Percentiles rank a stretch among this genome's conserved stretches.
phyloP scores from a whole-genome alignment of 768 basidiomycete species.

The Strobilomyces confusus region DNA sequence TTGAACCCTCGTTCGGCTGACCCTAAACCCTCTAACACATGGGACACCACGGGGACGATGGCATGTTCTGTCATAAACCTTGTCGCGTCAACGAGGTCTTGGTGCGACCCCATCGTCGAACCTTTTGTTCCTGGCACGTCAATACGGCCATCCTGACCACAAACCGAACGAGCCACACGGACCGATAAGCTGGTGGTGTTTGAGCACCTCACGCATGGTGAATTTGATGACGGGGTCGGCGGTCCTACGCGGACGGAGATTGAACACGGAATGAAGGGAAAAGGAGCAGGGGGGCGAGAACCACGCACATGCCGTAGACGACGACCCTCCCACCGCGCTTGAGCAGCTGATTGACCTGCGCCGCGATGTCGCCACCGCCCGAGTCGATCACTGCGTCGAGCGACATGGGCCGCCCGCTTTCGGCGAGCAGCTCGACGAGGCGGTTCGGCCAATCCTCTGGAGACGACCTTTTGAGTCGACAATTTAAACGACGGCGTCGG shows the following conservation, averaged over 20 bases:
- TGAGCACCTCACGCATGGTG: slow-evolving; percentile 76
- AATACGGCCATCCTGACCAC: slow-evolving; percentile 5
- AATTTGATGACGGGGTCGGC: slow-evolving; percentile 54
- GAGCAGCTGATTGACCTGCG: slow-evolving; percentile 44
- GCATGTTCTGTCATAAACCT: slow-evolving; percentile 60
- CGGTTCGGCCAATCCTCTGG: slow-evolving; percentile 51
- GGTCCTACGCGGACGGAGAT: slow-evolving; percentile 45
- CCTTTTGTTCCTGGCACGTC: slow-evolving; percentile 40
- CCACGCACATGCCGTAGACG: slow-evolving; percentile 60
- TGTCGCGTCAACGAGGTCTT: slow-evolving; percentile 71
- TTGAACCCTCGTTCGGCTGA: slow-evolving; percentile 68
- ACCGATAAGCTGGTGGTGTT: slow-evolving; percentile 74
- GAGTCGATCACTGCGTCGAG: slow-evolving; percentile 69
- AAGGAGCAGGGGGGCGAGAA: neutral
- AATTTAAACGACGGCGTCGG: neutral
- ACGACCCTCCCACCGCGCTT: slow-evolving; percentile 56
- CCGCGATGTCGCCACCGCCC: slow-evolving; percentile 63
- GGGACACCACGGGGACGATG: slow-evolving; percentile 68
- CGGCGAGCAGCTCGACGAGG: slow-evolving; percentile 41
- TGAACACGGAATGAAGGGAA: slow-evolving; percentile 5
- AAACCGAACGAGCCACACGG: slow-evolving; percentile 13
- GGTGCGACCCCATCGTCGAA: slow-evolving; percentile 79
- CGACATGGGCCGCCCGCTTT: slow-evolving; percentile 20
- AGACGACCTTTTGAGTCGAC: neutral
- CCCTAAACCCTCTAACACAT: slow-evolving; percentile 64